phyloP scores from a whole-genome alignment of 2,329 filamentous ascomycete genomes.

The Fusarium sublunatum region DNA sequence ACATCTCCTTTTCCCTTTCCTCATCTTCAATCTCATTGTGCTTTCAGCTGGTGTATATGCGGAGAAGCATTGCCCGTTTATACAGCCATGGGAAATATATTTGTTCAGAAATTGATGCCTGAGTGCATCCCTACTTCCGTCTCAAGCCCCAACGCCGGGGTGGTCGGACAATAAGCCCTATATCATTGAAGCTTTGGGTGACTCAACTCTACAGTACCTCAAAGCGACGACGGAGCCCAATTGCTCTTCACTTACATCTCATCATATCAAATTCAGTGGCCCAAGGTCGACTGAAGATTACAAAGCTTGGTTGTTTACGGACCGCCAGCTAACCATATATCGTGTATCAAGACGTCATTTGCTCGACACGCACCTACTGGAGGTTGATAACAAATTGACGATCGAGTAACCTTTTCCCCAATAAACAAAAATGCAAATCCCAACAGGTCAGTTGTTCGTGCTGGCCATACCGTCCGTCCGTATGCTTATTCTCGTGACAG shows the following conservation, averaged over 20 bases:
- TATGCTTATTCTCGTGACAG: constrained; percentile 13
- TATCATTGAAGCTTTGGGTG: constrained; percentile 42
- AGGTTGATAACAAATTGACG: background rate
- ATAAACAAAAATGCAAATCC: constrained; percentile 35
- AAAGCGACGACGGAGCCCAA: constrained; percentile 39
- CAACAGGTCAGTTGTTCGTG: constrained; percentile 19
- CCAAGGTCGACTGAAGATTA: background rate
- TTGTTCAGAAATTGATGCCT: constrained; percentile 28
- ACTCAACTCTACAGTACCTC: constrained; percentile 23
- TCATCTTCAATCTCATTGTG: constrained; percentile 21
- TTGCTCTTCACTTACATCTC: constrained; percentile 23
- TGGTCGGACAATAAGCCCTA: constrained; percentile 55
- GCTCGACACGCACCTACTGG: background rate
- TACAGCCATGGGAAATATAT: constrained; percentile 38
- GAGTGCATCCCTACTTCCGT: constrained; percentile 38
- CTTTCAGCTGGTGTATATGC: constrained; percentile 39
- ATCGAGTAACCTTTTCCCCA: constrained; percentile 1
- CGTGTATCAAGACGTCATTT: background rate
- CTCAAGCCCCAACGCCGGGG: constrained; percentile 66
- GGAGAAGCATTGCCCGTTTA: constrained; percentile 28
- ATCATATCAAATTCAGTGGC: constrained; percentile 2
- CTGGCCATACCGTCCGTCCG: background rate
- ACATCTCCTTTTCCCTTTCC: constrained; percentile 30
- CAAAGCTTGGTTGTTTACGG: background rate
- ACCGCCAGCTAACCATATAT: background rate